Base-by-base conservation (phyloP, 108 stramenopile species). In the Hondaea fermentalgiana region DNA sequence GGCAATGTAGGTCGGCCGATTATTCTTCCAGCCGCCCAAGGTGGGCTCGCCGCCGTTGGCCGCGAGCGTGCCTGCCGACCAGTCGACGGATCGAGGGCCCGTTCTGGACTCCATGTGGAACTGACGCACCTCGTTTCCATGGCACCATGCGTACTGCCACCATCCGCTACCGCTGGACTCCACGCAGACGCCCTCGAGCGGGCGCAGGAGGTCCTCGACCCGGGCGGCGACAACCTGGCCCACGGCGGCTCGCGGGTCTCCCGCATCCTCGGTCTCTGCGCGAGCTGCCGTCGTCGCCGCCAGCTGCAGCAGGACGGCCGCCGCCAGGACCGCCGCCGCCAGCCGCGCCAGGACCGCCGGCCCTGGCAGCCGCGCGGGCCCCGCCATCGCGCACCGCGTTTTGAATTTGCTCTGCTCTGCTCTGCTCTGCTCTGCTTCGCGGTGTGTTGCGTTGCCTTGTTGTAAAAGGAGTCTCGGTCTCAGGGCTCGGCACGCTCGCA, bases 111-210 rank as follows among this genome's bases (percentile, higher is more conserved):
- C 76, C 76, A 12, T 53, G 28, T 83, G 76, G 76, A 83, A 83
- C 23, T 83, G 76, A 4, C 76, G 76, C 12, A 83, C 76, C 51
- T 83, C 76, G 0, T 45, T 43, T 0, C 6, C 25, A 45, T 83
- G 76, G 51, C 76, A 83, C 76, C 76, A 83, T 6, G 76, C 76
- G 51, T 83, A 83, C 49, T 53, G n/a, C 76, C 76, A 83, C 76
- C 76, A 83, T 12, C 49, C 76, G 64, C 64, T 69, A 23, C 64
- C 64, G 25, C 14, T 23, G 25, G 64, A 69, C 64, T 69, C 64
- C 14, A 69, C 64, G 64, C 64, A 69, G 35, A 23, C 64, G 35
- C 35, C 64, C 25, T 69, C 21, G 25, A 69, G 42, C 25, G 64
- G 64, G 10, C 21, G 21, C 10, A 69, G 64, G 8, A 69, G 64